These are phyloP conservation scores for Neurospora tetrasperma DNA, from an alignment of 495 filamentous ascomycete species.

Conservation along the genomic window DNA sequence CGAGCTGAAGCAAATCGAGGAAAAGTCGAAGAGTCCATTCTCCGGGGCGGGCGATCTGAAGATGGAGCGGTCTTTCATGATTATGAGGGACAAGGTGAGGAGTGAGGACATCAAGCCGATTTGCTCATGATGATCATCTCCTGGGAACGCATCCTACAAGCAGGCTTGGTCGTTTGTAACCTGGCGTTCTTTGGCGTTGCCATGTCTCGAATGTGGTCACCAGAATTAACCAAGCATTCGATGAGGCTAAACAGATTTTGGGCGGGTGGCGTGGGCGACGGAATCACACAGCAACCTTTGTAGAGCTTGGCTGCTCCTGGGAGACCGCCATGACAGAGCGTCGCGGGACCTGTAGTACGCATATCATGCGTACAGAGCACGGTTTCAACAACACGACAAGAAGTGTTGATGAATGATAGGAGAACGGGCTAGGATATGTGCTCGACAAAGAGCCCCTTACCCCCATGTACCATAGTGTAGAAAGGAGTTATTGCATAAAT, in stretches of 20 bases:
- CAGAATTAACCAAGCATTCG: background rate
- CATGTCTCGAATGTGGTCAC: background rate
- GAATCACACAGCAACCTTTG: background rate
- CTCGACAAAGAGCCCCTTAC: background rate
- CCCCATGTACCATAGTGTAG: constrained; percentile 20
- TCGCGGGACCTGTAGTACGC: background rate
- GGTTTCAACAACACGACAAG: background rate
- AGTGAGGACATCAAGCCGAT: background rate
- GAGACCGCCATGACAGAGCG: background rate
- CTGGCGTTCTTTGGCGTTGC: background rate
- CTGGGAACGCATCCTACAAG: background rate
- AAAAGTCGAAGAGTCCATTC: background rate
- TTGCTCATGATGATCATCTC: background rate
- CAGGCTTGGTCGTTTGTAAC: background rate
- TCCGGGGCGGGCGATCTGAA: constrained; percentile 7
- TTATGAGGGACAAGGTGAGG: background rate
- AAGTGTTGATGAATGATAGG: background rate
- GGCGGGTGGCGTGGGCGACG: background rate
- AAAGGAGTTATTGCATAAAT: constrained; percentile 11
- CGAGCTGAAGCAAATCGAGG: constrained; percentile 9
- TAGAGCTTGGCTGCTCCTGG: background rate
- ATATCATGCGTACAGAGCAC: background rate
- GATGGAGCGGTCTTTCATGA: constrained; percentile 9
- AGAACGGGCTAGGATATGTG: background rate
- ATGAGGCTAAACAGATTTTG: background rate